Base-by-base conservation (phyloP, 2,329 filamentous ascomycete species). In the Fusarium chlamydosporum region DNA sequence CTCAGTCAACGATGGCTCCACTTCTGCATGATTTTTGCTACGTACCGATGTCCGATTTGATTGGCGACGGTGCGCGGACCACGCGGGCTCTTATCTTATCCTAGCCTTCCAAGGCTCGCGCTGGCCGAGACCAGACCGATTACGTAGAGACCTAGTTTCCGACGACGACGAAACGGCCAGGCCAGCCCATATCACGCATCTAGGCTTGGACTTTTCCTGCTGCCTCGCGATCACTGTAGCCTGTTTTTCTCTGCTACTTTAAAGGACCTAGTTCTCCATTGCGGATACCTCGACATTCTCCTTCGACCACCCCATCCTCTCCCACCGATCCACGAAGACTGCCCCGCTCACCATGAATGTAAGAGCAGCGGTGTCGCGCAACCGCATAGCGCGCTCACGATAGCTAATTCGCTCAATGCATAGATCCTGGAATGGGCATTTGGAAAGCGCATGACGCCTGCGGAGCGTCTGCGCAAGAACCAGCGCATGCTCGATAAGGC, bases 361-460 rank as follows among this genome's bases (percentile, higher is more conserved):
- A 72, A 72, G 73, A 61, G 58, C 54, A 64, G 68, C 66, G 61
- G 63, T 58, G 65, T 71, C 65, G 60, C 47, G 55, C 59, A 41
- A 60, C 51, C 45, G 56, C 57, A n/a, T 59, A 56, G 54, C 33
- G 55, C 35, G 33, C 57, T 27, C 35, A 58, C 67, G 67, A 71
- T 61, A 61, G 68, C 63, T 70, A 67, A 71, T 63, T 48, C 51
- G 26, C 51, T 68, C 54, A 45, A 47, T 52, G 42, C 38, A 53
- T 74, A 97, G 93, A 93, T 98, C 78, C 88, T 99, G 67, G 96
- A 99, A 88, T 99, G 96, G 94, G 95, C 95, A 38, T 99, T 99
- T 78, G 96, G 96, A 72, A 98, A 97, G 88, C 96, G 96, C 81
- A 96, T 98, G 88, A 99, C 96, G 85, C 95, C 96, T 6, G 93